Evolutionary conservation across 192 early-diverging fungal species (phyloP), one percentile per base, ranked within the genome.

Genomic region (Backusella mclennaniae): DNA sequence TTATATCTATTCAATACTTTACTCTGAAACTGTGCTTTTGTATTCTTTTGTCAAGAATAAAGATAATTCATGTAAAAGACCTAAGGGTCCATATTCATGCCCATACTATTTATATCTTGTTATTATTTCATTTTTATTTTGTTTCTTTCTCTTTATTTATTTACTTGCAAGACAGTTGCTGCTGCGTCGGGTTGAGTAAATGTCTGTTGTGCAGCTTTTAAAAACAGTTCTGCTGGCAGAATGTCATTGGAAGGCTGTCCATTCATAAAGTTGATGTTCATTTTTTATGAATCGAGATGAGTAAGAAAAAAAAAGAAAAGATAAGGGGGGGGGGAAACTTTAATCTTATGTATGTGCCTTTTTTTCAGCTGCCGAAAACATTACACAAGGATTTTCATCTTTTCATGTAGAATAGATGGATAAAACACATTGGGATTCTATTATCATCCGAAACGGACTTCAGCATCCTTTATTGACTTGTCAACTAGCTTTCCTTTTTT

Each of bases 41-140:
- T 81, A 81, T 71, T 82, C 69, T 15, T 46, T 33, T 3, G 77
- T 67, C n/a, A 82, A 21, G 21, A 82, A 76, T 15, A 39, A 1
- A 66, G 81, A 74, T 17, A 82, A 49, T 19, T 63, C 41, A 23
- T 75, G 38, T 19, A 42, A 56, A 56, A 79, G 76, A 6, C 46
- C 49, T 6, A 8, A 17, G 14, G 46, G 44, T 1, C 81, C 81
- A 3, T 26, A 33, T 67, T 79, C 74, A 46, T 69, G 39, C 6
- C 69, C 77, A 69, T 82, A 82, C 81, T 82, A 9, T 44, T 42
- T 4, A 23, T 35, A 31, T 19, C 31, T 35, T 68, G 9, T 26
- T 8, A 59, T 1, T n/a, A 6, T 53, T 1, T 12, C 0, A 12
- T 59, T 23, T 11, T 23, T 12, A 59, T 59, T 7, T 7, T 6